Percentiles rank a stretch among this genome's conserved stretches.
Conservation (phyloP, 1,284 basidiomycete species). For the Boletus albobrunnescens region DNA sequence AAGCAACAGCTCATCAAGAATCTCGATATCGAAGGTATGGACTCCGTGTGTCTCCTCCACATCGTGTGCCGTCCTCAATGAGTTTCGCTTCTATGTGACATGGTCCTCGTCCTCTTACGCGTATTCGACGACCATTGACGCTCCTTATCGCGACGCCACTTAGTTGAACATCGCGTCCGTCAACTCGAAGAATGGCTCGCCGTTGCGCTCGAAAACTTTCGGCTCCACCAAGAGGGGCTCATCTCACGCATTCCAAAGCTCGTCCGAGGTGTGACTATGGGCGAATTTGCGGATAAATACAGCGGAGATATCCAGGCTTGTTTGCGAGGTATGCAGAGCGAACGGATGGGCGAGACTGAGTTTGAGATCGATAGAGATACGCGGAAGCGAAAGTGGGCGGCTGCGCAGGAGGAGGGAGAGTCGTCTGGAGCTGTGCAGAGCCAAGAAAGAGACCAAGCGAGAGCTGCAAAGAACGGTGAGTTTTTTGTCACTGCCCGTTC, state of each 20-base stretch:
- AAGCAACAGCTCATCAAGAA: conserved; percentile 71
- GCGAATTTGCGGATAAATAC: conserved; percentile 73
- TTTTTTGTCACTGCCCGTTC: too few relatives aligned
- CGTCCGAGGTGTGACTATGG: conserved; percentile 66
- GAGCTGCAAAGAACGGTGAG: conserved; percentile 60
- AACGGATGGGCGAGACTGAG: conserved; percentile 46
- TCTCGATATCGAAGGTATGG: conserved; percentile 70
- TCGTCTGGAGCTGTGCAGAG: conserved; percentile 29
- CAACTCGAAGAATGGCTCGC: conserved; percentile 69
- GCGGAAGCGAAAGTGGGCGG: conserved; percentile 71
- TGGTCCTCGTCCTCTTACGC: neutral
- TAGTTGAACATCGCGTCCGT: conserved; percentile 66
- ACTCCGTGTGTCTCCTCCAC: conserved; percentile 6
- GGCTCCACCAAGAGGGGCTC: conserved; percentile 64
- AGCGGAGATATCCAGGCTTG: conserved; percentile 67
- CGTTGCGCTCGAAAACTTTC: conserved; percentile 67
- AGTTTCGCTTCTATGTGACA: neutral
- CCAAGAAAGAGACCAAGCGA: conserved; percentile 40
- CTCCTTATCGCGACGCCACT: conserved; percentile 1
- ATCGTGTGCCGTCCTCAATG: neutral
- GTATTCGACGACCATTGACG: too few relatives aligned
- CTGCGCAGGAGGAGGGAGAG: conserved; percentile 53
- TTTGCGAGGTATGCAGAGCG: conserved; percentile 59
- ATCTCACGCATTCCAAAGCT: conserved; percentile 71
- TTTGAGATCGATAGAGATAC: conserved; percentile 62